Evolutionary conservation across 805 yeast genomes (phyloP).

Genomic region (Candida jianshihensis): DNA sequence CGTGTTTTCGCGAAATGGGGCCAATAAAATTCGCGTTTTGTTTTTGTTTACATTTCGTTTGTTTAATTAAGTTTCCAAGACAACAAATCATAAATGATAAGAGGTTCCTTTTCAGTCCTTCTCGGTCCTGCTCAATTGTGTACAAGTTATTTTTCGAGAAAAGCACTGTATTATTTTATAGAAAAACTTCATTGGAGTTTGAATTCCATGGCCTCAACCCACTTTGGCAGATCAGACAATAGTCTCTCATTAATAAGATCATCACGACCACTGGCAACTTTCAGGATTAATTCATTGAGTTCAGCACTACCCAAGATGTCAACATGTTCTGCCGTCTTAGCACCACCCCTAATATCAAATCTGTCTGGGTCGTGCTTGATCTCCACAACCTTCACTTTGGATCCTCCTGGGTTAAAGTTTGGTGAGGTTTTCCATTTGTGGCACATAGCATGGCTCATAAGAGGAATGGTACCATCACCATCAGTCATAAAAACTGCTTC

Average conservation of each 20-base stretch:
- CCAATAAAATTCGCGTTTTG: neutral
- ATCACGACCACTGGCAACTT: slow-evolving; percentile 79
- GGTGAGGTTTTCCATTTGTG: slow-evolving; percentile 80
- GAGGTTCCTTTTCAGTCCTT: too few relatives aligned
- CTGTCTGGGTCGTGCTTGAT: slow-evolving; percentile 89
- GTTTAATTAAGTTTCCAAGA: neutral
- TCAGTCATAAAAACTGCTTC: slow-evolving; percentile 77
- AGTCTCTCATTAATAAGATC: slow-evolving; percentile 53
- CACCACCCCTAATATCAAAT: slow-evolving; percentile 94
- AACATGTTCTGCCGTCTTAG: slow-evolving; percentile 96
- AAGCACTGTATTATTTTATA: too few relatives aligned
- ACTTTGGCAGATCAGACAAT: slow-evolving; percentile 52
- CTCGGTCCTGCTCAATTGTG: too few relatives aligned
- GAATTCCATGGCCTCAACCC: slow-evolving; percentile 35
- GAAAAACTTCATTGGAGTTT: slow-evolving; percentile 13
- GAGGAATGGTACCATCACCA: slow-evolving; percentile 94
- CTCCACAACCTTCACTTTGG: slow-evolving; percentile 75
- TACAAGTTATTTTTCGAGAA: too few relatives aligned
- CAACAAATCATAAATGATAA: too few relatives aligned
- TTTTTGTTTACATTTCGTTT: too few relatives aligned
- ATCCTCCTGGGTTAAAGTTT: slow-evolving; percentile 72
- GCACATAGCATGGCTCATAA: slow-evolving; percentile 82
- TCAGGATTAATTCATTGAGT: slow-evolving; percentile 76
- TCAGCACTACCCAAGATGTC: slow-evolving; percentile 93
- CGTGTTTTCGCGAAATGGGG: slow-evolving; percentile 1